phyloP scores from a whole-genome alignment of 2,329 filamentous ascomycete species.

The Thelonectria rubi region DNA sequence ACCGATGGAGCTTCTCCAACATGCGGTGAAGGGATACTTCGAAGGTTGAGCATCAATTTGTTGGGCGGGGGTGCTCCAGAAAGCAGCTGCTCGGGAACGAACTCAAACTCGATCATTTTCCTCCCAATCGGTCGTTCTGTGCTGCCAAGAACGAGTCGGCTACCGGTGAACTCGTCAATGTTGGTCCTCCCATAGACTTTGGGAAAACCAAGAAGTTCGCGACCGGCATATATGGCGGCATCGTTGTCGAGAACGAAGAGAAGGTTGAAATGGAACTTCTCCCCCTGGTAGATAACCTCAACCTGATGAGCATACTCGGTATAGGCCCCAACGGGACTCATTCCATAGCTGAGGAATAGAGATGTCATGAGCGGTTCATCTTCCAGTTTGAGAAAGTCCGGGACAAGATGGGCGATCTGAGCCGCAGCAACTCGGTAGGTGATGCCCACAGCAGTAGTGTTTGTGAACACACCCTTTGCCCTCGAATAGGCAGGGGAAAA shows the following conservation, averaged over 20 bases:
- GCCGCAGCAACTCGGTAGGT: slow-evolving; percentile 23
- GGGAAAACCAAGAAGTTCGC: slow-evolving; percentile 20
- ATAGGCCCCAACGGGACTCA: slow-evolving; percentile 18
- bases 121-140: slow-evolving; percentile 19
- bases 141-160: slow-evolving; percentile 8
- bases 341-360: slow-evolving; percentile 16
- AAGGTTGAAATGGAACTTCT: slow-evolving; percentile 20
- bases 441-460: slow-evolving; percentile 18
- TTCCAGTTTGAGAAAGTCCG: slow-evolving; percentile 17
- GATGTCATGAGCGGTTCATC: slow-evolving; percentile 24
- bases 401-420: slow-evolving; percentile 18
- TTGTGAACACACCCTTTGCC: slow-evolving; percentile 8
- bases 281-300: slow-evolving; percentile 21
- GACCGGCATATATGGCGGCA: slow-evolving; percentile 22
- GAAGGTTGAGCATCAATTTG: slow-evolving; percentile 23
- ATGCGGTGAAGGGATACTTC: slow-evolving; percentile 18
- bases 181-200: slow-evolving; percentile 21
- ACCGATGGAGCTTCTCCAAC: slow-evolving; percentile 7
- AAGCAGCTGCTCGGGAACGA: slow-evolving; percentile 19
- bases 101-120: slow-evolving; percentile 21
- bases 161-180: slow-evolving; percentile 19
- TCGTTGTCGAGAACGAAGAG: slow-evolving; percentile 26
- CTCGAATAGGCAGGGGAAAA: slow-evolving; percentile 24
- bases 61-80: slow-evolving; percentile 8
- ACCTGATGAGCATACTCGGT: slow-evolving; percentile 24